phyloP scores from a whole-genome alignment of 495 filamentous ascomycete genomes.

The Penicillium arizonense region DNA sequence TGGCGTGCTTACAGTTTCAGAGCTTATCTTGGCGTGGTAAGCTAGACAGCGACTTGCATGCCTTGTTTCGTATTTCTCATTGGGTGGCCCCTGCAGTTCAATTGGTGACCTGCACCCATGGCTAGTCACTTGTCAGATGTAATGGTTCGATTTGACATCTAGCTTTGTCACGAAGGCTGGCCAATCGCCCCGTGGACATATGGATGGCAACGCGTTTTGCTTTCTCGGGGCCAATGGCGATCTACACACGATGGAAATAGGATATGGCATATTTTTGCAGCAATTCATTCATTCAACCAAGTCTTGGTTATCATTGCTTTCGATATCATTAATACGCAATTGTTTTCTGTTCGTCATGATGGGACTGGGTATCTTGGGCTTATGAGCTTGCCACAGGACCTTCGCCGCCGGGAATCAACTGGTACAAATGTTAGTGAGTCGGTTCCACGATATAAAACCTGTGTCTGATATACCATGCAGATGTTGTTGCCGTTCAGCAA shows the following conservation, averaged over 20 bases:
- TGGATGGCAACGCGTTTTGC: too few species aligned
- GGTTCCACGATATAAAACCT: background rate
- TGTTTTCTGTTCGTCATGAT: conserved; percentile 22
- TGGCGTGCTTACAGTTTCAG: background rate
- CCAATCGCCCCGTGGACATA: too few species aligned
- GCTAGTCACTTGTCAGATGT: background rate
- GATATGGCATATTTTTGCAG: background rate
- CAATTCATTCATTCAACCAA: conserved; percentile 16
- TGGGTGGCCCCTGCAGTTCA: background rate
- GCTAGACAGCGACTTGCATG: background rate
- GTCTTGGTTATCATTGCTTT: conserved; percentile 25
- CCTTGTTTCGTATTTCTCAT: background rate
- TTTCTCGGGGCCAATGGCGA: background rate
- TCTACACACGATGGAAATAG: background rate
- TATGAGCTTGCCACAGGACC: conserved; percentile 55
- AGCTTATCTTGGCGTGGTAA: background rate
- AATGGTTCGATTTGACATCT: too few species aligned
- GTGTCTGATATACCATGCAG: conserved; percentile 77
- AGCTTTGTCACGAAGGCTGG: background rate
- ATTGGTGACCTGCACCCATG: background rate
- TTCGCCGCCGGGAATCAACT: conserved; percentile 89
- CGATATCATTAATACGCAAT: conserved; percentile 33
- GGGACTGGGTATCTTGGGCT: conserved; percentile 12
- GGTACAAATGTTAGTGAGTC: conserved; percentile 9
- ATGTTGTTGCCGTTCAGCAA: conserved; percentile 98